Base-by-base conservation (phyloP, 345 rosid species). In the Boechera divaricarpa region DNA sequence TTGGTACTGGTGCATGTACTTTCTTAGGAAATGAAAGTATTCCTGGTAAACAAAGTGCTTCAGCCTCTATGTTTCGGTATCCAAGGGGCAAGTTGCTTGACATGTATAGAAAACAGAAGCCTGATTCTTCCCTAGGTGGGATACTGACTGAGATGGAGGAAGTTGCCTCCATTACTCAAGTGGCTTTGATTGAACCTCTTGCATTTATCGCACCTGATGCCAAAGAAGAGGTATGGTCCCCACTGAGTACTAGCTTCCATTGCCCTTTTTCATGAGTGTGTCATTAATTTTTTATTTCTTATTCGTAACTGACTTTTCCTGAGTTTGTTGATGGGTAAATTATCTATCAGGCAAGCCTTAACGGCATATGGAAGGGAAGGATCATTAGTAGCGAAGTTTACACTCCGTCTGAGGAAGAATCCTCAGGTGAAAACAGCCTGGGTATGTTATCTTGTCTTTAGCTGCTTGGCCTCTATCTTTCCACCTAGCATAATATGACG, bases 171-270 rank as follows among this genome's bases (percentile, higher is more conserved):
- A 74, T 85, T 26, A 83, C 87, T 42, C 86, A 85, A 75, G 74
- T 60, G 60, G 79, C 58, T 5, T 55, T 75, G 45, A 47, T 79
- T 6, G 87, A 87, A 64, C 97, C 97, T n/a, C 71, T 88, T 81
- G 97, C 98, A 73, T 94, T 91, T 83, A 77, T 88, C 69, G 61
- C 86, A 56, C 98, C 97, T 54, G 86, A 82, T 85, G 77, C 84
- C 10, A 93, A 88, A 71, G 97, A 94, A 80, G 83, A 86, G 97
- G 98, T 91, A 83, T 58, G 39, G 21, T 38, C 45, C 32, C 18
- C 10, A 21, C 54, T 52, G 55, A 45, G 6, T 21, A 42, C 31
- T 36, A 63, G 10, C 31, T 48, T 67, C 21, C 15, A 11, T 61
- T 54, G 5, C 10, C 26, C 3, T 53, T 52, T 61, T 56, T 5